phyloP scores from a whole-genome alignment of 2,329 filamentous ascomycete genomes.

The Aspergillus niger region DNA sequence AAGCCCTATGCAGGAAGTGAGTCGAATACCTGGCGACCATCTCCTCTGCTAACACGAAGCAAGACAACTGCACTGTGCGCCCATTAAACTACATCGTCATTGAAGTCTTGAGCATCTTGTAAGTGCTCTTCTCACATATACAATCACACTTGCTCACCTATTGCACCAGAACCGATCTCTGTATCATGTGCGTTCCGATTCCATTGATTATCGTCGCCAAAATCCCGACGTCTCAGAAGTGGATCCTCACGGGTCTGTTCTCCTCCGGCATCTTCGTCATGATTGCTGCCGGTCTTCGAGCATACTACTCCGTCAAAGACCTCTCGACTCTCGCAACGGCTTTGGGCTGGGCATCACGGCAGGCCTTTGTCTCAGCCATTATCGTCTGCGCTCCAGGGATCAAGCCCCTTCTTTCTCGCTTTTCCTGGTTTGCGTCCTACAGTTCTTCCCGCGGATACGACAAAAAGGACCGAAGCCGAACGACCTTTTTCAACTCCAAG shows the following conservation, averaged over 20 bases:
- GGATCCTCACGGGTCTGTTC: slow-evolving; percentile 20
- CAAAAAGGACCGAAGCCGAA: neutral
- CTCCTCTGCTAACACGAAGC: neutral
- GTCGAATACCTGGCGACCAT: neutral
- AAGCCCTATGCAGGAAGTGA: slow-evolving; percentile 23
- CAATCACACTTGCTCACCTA: neutral
- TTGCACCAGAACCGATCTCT: slow-evolving; percentile 20
- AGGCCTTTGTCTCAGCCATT: slow-evolving; percentile 20
- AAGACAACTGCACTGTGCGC: slow-evolving; percentile 23
- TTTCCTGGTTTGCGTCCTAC: slow-evolving; percentile 12
- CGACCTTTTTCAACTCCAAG: slow-evolving; percentile 12
- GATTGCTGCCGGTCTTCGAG: slow-evolving; percentile 21
- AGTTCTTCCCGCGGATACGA: slow-evolving; percentile 4
- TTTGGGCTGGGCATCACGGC: slow-evolving; percentile 24
- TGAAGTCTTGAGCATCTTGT: slow-evolving; percentile 22
- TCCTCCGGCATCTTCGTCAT: slow-evolving; percentile 25
- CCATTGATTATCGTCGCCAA: slow-evolving; percentile 20
- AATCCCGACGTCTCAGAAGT: slow-evolving; percentile 19
- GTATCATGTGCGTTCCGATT: slow-evolving; percentile 21
- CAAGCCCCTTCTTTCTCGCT: slow-evolving; percentile 18
- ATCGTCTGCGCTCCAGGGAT: slow-evolving; percentile 22
- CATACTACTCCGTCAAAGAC: slow-evolving; percentile 26
- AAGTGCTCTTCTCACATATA: neutral
- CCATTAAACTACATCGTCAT: slow-evolving; percentile 21
- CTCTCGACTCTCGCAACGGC: slow-evolving; percentile 17